Evolutionary conservation across 371 early-diverging fungal species (phyloP).

Genomic region (Apophysomyces variabilis): DNA sequence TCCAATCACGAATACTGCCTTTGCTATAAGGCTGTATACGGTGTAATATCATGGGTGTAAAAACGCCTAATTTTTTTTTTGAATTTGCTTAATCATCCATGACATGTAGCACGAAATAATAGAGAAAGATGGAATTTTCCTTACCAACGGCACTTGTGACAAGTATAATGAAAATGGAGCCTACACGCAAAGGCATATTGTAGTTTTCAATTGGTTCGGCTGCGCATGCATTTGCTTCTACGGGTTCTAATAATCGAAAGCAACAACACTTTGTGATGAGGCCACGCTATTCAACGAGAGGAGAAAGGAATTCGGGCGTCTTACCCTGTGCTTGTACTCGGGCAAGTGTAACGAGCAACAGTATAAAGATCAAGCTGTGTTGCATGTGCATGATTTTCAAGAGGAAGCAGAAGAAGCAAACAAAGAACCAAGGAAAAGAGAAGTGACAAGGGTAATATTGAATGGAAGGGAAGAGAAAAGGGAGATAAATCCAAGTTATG

Average conservation of each 20-base stretch:
- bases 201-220: constrained; percentile 20
- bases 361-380: background rate
- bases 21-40: constrained; percentile 32
- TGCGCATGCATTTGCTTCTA: constrained; percentile 10
- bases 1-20: constrained; percentile 36
- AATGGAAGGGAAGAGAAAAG: background rate
- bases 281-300: background rate
- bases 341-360: background rate
- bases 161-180: constrained; percentile 31
- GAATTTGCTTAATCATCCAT: background rate
- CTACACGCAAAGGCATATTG: constrained; percentile 27
- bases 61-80: constrained; percentile 27
- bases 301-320: background rate
- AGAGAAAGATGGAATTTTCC: background rate
- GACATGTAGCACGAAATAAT: constrained; percentile 3
- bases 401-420: background rate
- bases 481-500: background rate
- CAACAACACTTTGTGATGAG: background rate
- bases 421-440: background rate
- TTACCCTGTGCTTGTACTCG: constrained; percentile 1
- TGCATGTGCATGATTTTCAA: background rate
- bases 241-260: background rate
- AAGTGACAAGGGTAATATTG: background rate
- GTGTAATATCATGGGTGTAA: constrained; percentile 41
- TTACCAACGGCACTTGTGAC: constrained; percentile 30